Evolutionary conservation across 768 basidiomycete genomes (phyloP).

Genomic region (Leccinum subgranulosum): DNA sequence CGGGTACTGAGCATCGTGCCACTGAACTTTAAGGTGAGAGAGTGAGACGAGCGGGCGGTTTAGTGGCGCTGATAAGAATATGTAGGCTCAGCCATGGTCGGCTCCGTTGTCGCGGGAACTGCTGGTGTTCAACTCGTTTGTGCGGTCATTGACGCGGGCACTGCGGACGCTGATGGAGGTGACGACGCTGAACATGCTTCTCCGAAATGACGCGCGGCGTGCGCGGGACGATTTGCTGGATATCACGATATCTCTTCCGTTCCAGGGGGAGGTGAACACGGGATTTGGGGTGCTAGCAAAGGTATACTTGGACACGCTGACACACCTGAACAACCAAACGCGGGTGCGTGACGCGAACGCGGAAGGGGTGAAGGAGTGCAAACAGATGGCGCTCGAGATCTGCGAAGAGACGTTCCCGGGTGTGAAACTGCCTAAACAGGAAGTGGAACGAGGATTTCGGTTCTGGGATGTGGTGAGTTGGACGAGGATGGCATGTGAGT

Average conservation of each 20-base stretch:
- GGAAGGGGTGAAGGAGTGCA: constrained; percentile 78
- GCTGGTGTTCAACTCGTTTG: constrained; percentile 97
- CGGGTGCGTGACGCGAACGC: constrained; percentile 75
- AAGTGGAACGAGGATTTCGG: constrained; percentile 94
- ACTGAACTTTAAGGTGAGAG: constrained; percentile 83
- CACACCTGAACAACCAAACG: constrained; percentile 78
- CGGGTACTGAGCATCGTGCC: constrained; percentile 94
- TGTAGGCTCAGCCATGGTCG: constrained; percentile 85
- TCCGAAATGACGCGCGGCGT: constrained; percentile 83
- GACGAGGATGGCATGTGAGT: constrained; percentile 8
- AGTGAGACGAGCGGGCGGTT: background rate
- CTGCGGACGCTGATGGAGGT: constrained; percentile 89
- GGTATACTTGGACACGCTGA: constrained; percentile 92
- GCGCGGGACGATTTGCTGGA: constrained; percentile 90
- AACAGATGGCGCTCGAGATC: constrained; percentile 83
- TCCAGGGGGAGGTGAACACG: constrained; percentile 96
- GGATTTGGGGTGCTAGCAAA: constrained; percentile 97
- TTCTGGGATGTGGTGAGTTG: constrained; percentile 96
- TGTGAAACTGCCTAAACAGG: constrained; percentile 80
- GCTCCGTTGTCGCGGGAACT: constrained; percentile 96
- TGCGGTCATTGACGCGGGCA: constrained; percentile 86
- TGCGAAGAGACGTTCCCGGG: constrained; percentile 94
- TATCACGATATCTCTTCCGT: constrained; percentile 87
- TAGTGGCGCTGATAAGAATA: constrained; percentile 10
- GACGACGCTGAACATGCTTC: constrained; percentile 87